Conservation (phyloP, 306 rosid species). For the Aeschynomene evenia region DNA sequence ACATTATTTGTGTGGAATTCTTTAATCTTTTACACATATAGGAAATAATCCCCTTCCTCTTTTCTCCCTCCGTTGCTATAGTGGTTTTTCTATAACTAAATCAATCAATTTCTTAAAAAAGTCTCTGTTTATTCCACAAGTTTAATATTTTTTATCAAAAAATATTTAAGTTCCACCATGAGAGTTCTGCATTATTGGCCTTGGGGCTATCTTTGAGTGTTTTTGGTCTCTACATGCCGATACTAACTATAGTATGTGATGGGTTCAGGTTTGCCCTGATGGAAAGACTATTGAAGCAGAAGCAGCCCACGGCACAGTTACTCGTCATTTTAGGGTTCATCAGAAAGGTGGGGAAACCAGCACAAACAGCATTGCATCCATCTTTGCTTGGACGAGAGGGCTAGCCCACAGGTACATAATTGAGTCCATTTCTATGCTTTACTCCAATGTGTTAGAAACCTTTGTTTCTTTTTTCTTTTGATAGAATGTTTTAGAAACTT, state of each 20-base stretch:
- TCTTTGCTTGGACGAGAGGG: conserved; percentile 98
- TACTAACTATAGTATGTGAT: conserved; percentile 27
- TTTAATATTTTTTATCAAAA: background rate
- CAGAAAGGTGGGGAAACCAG: conserved; percentile 99
- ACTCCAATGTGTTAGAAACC: background rate
- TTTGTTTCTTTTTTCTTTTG: no score
- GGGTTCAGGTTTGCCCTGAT: conserved; percentile 91
- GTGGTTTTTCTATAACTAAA: background rate
- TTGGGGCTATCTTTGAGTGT: background rate
- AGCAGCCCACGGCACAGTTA: conserved; percentile 99
- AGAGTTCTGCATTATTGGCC: background rate
- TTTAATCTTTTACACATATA: conserved; percentile 7
- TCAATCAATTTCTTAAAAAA: background rate
- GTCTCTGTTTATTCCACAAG: background rate
- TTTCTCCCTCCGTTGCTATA: background rate
- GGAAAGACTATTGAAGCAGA: conserved; percentile 99
- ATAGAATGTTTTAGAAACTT: no score
- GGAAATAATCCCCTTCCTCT: background rate
- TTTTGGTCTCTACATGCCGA: conserved; percentile 1
- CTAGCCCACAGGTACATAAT: conserved; percentile 85
- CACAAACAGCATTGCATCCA: conserved; percentile 99
- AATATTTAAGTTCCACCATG: background rate
- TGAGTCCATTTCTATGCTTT: background rate
- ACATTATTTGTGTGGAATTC: background rate
- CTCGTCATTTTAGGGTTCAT: conserved; percentile 95